These are phyloP conservation scores for Nannochloropsis gaditana DNA, from an alignment of 108 stramenopile species.

Conservation along the genomic window DNA sequence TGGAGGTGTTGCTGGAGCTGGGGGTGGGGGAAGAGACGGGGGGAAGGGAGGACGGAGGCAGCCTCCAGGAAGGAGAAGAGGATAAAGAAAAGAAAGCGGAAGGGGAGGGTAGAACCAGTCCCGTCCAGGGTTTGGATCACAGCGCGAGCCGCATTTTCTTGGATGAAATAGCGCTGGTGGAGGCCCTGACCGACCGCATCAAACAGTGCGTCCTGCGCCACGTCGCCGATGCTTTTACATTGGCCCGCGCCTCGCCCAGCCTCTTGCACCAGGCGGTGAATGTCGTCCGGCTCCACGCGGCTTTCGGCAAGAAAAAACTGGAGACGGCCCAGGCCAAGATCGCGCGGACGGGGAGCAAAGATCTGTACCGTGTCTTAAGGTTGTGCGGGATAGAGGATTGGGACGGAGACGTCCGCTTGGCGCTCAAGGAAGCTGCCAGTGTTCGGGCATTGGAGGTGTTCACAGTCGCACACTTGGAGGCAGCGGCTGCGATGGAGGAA, in stretches of 20 bases:
- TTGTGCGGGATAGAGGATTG: slow-evolving; percentile 9
- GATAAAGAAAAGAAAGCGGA: neutral
- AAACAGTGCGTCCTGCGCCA: neutral
- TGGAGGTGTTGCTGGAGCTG: neutral
- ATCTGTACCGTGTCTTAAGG: neutral
- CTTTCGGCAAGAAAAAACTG: neutral
- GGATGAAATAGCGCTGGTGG: neutral
- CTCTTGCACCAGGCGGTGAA: neutral
- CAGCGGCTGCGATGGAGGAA: slow-evolving; percentile 12
- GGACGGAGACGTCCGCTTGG: neutral
- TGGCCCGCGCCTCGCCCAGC: neutral
- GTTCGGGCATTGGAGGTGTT: neutral
- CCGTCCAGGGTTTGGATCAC: neutral
- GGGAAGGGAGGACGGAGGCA: neutral
- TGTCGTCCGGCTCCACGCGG: neutral
- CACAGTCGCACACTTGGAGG: neutral
- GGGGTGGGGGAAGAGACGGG: neutral
- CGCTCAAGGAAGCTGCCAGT: neutral
- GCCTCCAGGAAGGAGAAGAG: neutral
- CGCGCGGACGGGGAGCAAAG: neutral
- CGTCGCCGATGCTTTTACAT: neutral
- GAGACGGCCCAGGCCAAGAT: neutral
- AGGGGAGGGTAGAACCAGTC: neutral
- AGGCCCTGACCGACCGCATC: neutral
- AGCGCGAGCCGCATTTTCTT: neutral